Percentiles rank a stretch among this genome's conserved stretches.
These are phyloP conservation scores for Ceriops tagal DNA, from an alignment of 345 rosid species.

Conservation along the genomic window DNA sequence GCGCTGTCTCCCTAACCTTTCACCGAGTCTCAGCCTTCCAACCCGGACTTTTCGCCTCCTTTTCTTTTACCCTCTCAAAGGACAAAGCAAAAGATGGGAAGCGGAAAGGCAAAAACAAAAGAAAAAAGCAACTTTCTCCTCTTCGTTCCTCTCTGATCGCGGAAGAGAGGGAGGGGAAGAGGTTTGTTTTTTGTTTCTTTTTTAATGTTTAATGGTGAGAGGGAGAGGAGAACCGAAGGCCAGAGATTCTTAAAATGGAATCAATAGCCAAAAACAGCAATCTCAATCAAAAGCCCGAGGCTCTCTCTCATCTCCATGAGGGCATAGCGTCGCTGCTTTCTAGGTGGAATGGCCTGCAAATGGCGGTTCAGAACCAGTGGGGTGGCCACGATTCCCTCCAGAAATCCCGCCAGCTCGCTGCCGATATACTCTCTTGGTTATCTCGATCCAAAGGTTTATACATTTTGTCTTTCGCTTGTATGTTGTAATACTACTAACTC, in stretches of 20 bases:
- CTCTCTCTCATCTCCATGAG: slow-evolving; percentile 33
- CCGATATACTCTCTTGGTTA: slow-evolving; percentile 50
- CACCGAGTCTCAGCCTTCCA: neutral
- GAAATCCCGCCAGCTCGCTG: slow-evolving; percentile 44
- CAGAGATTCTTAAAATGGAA: slow-evolving; percentile 13
- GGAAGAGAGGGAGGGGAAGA: neutral
- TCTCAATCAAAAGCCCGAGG: slow-evolving; percentile 19
- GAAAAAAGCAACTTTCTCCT: neutral
- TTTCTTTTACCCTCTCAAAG: neutral
- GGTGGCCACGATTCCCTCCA: slow-evolving; percentile 65
- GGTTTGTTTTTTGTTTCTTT: neutral
- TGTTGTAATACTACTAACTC: neutral
- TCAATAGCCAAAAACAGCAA: slow-evolving; percentile 5
- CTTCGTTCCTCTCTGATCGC: neutral
- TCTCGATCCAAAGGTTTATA: slow-evolving; percentile 42
- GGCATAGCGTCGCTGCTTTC: slow-evolving; percentile 48
- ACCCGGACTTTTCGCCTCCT: slow-evolving; percentile 24
- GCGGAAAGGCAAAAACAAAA: neutral
- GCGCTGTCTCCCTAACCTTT: neutral
- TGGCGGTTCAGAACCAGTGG: slow-evolving; percentile 77
- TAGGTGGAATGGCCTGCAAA: slow-evolving; percentile 68
- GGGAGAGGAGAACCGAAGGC: slow-evolving; percentile 6
- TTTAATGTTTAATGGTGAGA: neutral
- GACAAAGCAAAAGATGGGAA: neutral
- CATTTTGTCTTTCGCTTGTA: neutral